phyloP scores from a whole-genome alignment of 2,329 filamentous ascomycete genomes.

The Ceratocystis papillata region DNA sequence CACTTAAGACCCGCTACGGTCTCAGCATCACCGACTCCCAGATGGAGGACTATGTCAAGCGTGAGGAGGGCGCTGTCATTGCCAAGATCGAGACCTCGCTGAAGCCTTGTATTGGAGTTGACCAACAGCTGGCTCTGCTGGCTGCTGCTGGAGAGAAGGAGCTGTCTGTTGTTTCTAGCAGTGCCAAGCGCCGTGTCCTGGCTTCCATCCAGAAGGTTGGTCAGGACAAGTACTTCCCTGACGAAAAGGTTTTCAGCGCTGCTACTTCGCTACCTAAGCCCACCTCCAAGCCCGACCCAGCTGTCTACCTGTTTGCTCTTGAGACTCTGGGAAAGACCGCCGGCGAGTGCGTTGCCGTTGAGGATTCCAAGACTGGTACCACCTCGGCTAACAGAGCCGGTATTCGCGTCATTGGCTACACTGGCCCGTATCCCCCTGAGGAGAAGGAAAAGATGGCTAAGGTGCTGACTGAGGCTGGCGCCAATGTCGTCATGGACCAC shows the following conservation, averaged over 20 bases:
- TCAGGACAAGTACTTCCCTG: slow-evolving; percentile 69
- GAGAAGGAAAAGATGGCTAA: slow-evolving; percentile 56
- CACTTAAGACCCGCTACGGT: slow-evolving; percentile 62
- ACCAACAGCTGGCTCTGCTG: slow-evolving; percentile 56
- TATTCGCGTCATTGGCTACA: slow-evolving; percentile 75
- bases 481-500: slow-evolving; percentile 49
- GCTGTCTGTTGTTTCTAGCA: slow-evolving; percentile 71
- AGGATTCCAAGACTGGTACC: slow-evolving; percentile 81
- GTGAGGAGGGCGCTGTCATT: slow-evolving; percentile 76
- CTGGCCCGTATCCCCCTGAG: slow-evolving; percentile 59
- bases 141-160: slow-evolving; percentile 51
- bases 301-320: slow-evolving; percentile 72
- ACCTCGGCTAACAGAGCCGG: slow-evolving; percentile 61
- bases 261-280: slow-evolving; percentile 66
- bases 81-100: slow-evolving; percentile 61
- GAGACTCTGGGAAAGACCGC: slow-evolving; percentile 60
- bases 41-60: slow-evolving; percentile 60
- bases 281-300: slow-evolving; percentile 84
- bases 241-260: slow-evolving; percentile 67
- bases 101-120: slow-evolving; percentile 57
- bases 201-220: slow-evolving; percentile 70
- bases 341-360: slow-evolving; percentile 65
- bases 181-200: slow-evolving; percentile 63
- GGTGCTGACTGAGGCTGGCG: slow-evolving; percentile 50
- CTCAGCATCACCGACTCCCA: slow-evolving; percentile 60